Evolutionary conservation across 768 basidiomycete genomes (phyloP), one percentile per base, ranked within the genome.

Genomic region (Boletus rubescentipes): DNA sequence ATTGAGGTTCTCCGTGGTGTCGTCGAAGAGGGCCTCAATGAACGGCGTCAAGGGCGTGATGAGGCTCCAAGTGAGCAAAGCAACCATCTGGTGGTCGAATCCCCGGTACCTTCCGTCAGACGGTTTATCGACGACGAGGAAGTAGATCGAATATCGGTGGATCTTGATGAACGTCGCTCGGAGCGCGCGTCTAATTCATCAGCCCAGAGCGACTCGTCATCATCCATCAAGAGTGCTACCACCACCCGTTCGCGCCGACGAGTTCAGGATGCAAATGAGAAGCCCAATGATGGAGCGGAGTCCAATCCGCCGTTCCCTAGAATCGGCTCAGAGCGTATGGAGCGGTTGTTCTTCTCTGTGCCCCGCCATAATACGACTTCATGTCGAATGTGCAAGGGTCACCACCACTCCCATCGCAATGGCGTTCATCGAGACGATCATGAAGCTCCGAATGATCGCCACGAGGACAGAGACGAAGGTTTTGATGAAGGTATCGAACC

Each of bases 1-100:
- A 90, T 98, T 2, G 88, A 89, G 55, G 87, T 91, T 3, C 76
- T 97, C n/a, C 76, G 89, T 11, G 87, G 85, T 1, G 87, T 94
- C 0, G 91, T 98, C 1, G 90, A 95, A 68, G 87, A 91, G 53
- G 92, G 92, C 5, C 75, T 97, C 49, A 81, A 85, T 55, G 91
- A 92, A 58, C 71, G 93, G 26, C 73, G 87, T 36, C 70, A 76
- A 36, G 76, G 75, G 4, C 72, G 85, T 54, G 85, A 88, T 48
- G 60, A 67, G 21, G 53, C 55, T 30, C 38, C 18, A 16, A 52
- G 54, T 23, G 55, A 63, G 7, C 47, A 51, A 21, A 48, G 34
- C 29, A 48, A 46, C 11, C 39, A 34, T 49, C 21, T 16, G 34
- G 50, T n/a, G 10, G 31, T 38, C 5, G 49, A 30, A 16, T 63